phyloP scores from a whole-genome alignment of 2,329 filamentous ascomycete genomes.

The Fusarium sarcochroum region DNA sequence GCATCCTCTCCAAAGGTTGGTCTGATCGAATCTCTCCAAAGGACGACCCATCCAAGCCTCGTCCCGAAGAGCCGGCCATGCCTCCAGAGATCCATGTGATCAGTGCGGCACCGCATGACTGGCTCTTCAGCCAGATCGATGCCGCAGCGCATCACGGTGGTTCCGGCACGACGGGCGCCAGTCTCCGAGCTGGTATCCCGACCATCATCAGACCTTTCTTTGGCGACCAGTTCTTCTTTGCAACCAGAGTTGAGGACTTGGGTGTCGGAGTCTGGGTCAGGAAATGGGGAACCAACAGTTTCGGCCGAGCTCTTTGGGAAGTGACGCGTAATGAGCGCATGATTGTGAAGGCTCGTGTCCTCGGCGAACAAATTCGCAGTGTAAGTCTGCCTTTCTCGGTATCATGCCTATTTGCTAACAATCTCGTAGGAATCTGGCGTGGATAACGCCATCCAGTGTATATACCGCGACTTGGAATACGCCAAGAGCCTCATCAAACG shows the following conservation, averaged over 20 bases:
- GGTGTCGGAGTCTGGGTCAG: constrained; percentile 92
- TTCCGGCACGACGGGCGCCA: constrained; percentile 94
- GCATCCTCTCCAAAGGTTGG: constrained; percentile 97
- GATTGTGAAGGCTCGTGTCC: constrained; percentile 84
- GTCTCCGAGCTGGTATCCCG: constrained; percentile 88
- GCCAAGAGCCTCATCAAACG: constrained; percentile 85
- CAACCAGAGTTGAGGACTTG: constrained; percentile 88
- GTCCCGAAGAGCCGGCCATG: constrained; percentile 74
- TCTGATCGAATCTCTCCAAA: constrained; percentile 80
- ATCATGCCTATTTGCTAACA: constrained; percentile 46
- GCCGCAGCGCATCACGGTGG: constrained; percentile 96
- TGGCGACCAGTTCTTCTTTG: constrained; percentile 98
- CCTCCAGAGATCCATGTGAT: constrained; percentile 89
- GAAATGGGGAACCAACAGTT: constrained; percentile 88
- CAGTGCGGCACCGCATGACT: constrained; percentile 93
- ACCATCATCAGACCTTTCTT: constrained; percentile 98
- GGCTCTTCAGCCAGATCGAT: constrained; percentile 94
- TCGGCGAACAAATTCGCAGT: constrained; percentile 90
- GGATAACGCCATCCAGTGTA: constrained; percentile 88
- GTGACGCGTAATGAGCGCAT: constrained; percentile 91
- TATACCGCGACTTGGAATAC: constrained; percentile 96
- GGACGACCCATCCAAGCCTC: constrained; percentile 61
- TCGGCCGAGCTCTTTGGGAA: constrained; percentile 91
- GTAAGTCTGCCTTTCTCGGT: constrained; percentile 63
- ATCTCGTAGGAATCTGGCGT: constrained; percentile 84